Conservation (phyloP, 2,329 filamentous ascomycete genomes). For the Thelonectria olida region DNA sequence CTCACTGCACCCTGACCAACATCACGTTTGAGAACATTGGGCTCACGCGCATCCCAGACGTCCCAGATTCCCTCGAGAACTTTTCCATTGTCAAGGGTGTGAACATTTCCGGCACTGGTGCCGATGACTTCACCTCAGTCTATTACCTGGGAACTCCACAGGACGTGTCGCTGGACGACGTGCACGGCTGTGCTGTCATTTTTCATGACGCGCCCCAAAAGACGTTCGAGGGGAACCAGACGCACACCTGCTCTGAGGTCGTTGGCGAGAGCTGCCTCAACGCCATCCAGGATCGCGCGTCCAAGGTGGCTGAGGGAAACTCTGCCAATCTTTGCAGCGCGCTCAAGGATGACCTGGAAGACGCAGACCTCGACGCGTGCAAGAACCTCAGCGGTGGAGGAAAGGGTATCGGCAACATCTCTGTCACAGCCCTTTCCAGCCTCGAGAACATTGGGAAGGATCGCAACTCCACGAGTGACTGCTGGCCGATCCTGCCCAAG, state of each 20-base stretch:
- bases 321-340: neutral
- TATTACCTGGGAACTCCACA: neutral
- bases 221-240: neutral
- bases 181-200: neutral
- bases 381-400: neutral
- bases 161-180: neutral
- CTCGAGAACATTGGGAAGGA: neutral
- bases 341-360: neutral
- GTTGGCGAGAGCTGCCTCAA: neutral
- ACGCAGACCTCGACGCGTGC: neutral
- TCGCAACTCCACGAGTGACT: slow-evolving; percentile 1
- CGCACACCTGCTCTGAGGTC: neutral
- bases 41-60: slow-evolving; percentile 1
- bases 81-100: slow-evolving; percentile 7
- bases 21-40: slow-evolving; percentile 3
- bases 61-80: neutral
- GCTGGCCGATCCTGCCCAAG: slow-evolving; percentile 3
- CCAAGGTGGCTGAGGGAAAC: neutral
- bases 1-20: slow-evolving; percentile 3
- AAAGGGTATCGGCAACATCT: neutral
- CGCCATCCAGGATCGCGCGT: neutral
- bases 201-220: slow-evolving; percentile 1
- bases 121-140: neutral
- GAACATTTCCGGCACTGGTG: neutral
- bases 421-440: neutral